Conservation (phyloP, 2,329 filamentous ascomycete genomes). For the Trichoderma lentiforme region DNA sequence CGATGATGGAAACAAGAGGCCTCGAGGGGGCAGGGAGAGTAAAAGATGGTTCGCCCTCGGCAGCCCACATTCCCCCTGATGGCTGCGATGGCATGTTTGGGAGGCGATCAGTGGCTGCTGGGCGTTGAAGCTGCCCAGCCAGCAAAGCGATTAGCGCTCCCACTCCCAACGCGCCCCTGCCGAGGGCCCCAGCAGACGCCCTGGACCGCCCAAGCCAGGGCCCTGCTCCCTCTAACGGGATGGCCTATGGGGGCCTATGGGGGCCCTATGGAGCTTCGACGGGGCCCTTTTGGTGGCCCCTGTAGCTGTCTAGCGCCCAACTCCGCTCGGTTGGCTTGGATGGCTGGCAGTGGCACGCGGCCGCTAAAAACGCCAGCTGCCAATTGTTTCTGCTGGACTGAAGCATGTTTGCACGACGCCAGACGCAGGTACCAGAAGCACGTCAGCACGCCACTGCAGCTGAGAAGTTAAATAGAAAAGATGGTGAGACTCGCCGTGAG, state of each 20-base stretch:
- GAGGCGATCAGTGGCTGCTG: constrained; percentile 8
- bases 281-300: not conserved
- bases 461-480: not conserved
- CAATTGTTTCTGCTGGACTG: not conserved
- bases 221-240: not conserved
- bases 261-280: not conserved
- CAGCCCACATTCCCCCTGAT: constrained; percentile 16
- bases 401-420: not conserved
- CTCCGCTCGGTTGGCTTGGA: not conserved
- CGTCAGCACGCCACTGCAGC: not conserved
- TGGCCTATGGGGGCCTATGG: not conserved
- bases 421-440: not conserved
- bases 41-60: constrained; percentile 12
- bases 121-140: constrained; percentile 1
- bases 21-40: constrained; percentile 5
- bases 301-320: not conserved
- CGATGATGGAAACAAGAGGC: constrained; percentile 6
- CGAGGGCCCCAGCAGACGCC: not conserved
- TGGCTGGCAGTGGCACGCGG: constrained; percentile 11
- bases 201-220: not conserved
- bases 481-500: not conserved
- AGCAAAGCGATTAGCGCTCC: not conserved
- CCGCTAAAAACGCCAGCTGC: constrained; percentile 12
- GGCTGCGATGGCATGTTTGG: constrained; percentile 5
- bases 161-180: not conserved